These are phyloP conservation scores for Starmera pachycereana DNA, from an alignment of 805 yeast species.

Conservation along the genomic window DNA sequence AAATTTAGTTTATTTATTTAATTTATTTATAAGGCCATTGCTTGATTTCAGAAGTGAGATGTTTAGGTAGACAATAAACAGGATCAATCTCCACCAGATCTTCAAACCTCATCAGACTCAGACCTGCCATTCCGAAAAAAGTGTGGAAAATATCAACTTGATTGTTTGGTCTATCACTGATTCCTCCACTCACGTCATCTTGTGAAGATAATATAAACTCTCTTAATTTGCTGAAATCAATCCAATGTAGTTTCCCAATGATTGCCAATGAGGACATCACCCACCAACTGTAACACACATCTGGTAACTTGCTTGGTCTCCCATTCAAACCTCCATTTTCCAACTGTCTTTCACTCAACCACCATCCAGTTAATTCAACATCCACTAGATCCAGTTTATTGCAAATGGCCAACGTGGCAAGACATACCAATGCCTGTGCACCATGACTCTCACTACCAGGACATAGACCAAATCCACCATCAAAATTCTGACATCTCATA, in stretches of 20 bases:
- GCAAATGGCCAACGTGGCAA: conserved; percentile 70
- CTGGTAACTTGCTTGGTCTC: conserved; percentile 90
- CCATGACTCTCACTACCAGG: conserved; percentile 97
- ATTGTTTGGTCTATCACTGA: conserved; percentile 85
- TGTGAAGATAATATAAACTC: conserved; percentile 69
- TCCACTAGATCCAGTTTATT: conserved; percentile 39
- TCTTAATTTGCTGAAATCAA: conserved; percentile 52
- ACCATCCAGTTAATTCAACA: conserved; percentile 51
- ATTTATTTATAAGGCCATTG: conserved; percentile 23
- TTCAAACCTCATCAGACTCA: conserved; percentile 62
- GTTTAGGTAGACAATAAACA: conserved; percentile 68
- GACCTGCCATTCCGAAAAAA: conserved; percentile 79
- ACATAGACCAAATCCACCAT: conserved; percentile 89
- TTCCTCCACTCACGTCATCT: conserved; percentile 74
- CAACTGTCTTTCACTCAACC: conserved; percentile 90
- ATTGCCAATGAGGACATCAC: conserved; percentile 68
- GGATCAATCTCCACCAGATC: conserved; percentile 67
- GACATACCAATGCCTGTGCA: conserved; percentile 81
- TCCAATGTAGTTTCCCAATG: conserved; percentile 61
- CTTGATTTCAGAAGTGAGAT: conserved; percentile 22
- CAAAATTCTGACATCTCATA: conserved; percentile 70
- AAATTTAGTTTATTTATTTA: conserved; percentile 15
- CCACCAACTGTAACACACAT: conserved; percentile 99
- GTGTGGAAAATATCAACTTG: conserved; percentile 93
- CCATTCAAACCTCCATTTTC: conserved; percentile 89